Evolutionary conservation across 106 monocot species (phyloP).

Genomic region (Dendrobium nobile): DNA sequence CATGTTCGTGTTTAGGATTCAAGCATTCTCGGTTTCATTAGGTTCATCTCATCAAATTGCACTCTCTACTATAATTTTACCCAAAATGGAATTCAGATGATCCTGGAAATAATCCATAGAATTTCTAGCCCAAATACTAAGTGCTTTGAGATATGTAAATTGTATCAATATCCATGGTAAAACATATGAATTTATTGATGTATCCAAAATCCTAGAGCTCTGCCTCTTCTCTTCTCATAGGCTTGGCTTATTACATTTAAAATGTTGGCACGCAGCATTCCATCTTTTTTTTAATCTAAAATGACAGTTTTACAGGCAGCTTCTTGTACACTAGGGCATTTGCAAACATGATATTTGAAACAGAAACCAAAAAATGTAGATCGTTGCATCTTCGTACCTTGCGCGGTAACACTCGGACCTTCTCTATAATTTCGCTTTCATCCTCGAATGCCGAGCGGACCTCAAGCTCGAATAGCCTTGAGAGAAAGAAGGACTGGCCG

Average conservation of each 20-base stretch:
- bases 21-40: too few species aligned
- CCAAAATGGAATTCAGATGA: too few species aligned
- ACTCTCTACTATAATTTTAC: too few species aligned
- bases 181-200: background rate
- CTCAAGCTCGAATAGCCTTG: slow-evolving; percentile 79
- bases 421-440: slow-evolving; percentile 61
- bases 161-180: too few species aligned
- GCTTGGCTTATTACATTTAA: background rate
- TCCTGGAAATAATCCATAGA: too few species aligned
- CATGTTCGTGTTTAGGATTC: too few species aligned
- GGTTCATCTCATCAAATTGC: too few species aligned
- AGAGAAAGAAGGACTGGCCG: slow-evolving; percentile 70
- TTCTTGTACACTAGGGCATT: background rate
- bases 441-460: slow-evolving; percentile 49
- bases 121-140: too few species aligned
- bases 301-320: background rate
- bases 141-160: too few species aligned
- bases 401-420: slow-evolving; percentile 79
- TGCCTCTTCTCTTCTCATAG: background rate
- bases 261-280: background rate
- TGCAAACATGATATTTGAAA: background rate
- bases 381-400: slow-evolving; percentile 28
- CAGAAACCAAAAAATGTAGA: background rate
- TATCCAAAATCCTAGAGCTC: background rate
- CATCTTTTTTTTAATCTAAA: background rate